A percentile compares a stretch with the other conserved stretches of the same genome.
Conservation (phyloP, 331 rosid genomes). For the Stylosanthes scabra region DNA sequence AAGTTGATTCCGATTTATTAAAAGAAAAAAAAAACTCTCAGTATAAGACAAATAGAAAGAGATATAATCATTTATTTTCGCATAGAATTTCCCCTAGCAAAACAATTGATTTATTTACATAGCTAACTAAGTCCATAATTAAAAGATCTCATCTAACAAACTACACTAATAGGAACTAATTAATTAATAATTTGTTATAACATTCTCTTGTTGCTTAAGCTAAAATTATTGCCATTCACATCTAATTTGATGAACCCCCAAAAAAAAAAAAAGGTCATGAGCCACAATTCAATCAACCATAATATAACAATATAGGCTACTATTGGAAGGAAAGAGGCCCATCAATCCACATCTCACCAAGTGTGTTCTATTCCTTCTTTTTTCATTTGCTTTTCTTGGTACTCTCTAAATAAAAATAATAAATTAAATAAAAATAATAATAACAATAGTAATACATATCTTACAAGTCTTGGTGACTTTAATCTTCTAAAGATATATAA, state of each 20-base stretch:
- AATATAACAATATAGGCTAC: constrained; percentile 13
- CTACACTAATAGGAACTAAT: no score
- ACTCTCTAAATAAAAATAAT: constrained; percentile 5
- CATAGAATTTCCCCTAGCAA: no score
- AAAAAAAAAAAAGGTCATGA: background rate
- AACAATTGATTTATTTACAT: no score
- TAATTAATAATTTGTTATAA: background rate
- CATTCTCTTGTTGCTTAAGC: constrained; percentile 44
- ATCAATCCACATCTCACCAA: constrained; percentile 34
- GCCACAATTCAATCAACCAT: constrained; percentile 6
- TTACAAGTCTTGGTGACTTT: constrained; percentile 33
- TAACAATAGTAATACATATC: constrained; percentile 9
- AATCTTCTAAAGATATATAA: constrained; percentile 37
- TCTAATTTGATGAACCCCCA: constrained; percentile 8
- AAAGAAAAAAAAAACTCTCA: no score
- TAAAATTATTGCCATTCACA: constrained; percentile 40
- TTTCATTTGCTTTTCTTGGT: constrained; percentile 31
- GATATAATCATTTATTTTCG: no score
- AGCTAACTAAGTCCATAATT: no score
- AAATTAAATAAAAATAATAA: no score
- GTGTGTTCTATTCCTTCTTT: constrained; percentile 23
- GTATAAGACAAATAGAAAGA: no score
- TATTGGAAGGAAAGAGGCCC: constrained; percentile 32
- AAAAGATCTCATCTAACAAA: no score
- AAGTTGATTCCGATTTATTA: no score